Percentiles rank a stretch among this genome's conserved stretches.
Evolutionary conservation across 2,329 filamentous ascomycete species (phyloP).

Genomic region (Ophiosphaerella korrae): DNA sequence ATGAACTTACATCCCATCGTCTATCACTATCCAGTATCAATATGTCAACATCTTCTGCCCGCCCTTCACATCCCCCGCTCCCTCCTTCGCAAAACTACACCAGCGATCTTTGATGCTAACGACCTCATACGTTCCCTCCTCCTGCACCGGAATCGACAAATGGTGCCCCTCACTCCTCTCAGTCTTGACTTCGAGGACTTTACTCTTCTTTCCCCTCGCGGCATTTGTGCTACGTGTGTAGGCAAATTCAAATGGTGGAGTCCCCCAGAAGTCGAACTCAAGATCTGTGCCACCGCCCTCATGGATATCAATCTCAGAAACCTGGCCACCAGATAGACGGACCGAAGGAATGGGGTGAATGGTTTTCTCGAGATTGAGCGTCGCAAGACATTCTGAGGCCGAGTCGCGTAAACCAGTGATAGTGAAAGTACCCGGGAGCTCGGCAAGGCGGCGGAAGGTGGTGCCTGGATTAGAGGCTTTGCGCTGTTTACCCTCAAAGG

Average conservation of each 20-base stretch:
- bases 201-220: constrained; percentile 63
- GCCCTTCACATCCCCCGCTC: constrained; percentile 49
- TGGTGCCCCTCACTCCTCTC: constrained; percentile 81
- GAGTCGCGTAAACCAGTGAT: constrained; percentile 88
- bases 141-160: constrained; percentile 81
- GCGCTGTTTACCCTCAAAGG: constrained; percentile 77
- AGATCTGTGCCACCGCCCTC: constrained; percentile 95
- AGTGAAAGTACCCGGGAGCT: constrained; percentile 84
- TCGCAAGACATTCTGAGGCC: constrained; percentile 83
- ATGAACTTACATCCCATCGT: background rate
- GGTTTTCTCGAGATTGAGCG: constrained; percentile 75
- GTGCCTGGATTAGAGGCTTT: constrained; percentile 80
- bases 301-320: constrained; percentile 87
- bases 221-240: constrained; percentile 91
- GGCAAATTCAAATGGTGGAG: constrained; percentile 96
- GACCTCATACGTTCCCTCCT: constrained; percentile 97
- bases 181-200: constrained; percentile 85
- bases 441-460: constrained; percentile 90
- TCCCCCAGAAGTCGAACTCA: constrained; percentile 92
- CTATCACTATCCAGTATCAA: constrained; percentile 13
- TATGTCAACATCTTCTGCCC: constrained; percentile 49
- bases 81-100: constrained; percentile 83
- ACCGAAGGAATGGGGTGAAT: constrained; percentile 95
- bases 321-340: constrained; percentile 81
- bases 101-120: constrained; percentile 92